Evolutionary conservation across 805 yeast species (phyloP), one percentile per base, ranked within the genome.

Genomic region (Hanseniaspora thailandica): DNA sequence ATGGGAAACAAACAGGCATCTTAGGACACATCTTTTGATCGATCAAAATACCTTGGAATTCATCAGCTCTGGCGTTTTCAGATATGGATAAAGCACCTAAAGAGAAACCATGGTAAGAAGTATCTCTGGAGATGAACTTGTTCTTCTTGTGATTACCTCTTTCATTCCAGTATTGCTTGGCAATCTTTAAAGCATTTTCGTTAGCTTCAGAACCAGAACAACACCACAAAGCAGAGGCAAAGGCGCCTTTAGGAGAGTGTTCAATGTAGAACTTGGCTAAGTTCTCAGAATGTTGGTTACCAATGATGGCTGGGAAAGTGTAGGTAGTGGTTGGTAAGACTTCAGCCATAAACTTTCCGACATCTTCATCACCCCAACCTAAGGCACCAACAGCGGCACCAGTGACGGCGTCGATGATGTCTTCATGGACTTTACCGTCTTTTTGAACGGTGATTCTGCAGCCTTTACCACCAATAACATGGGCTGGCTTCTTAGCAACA

Each of bases 171-270:
- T 74, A 74, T 61, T 74, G 77, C 57, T 68, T 66, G 26, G 77
- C 76, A 55, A 81, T 76, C 64, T 79, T 80, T 61, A 81, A 60
- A 5, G 83, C 82, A 45, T 80, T 81, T 62, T 81, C 86, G 61
- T 78, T 80, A 33, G 83, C 78, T 64, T 80, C 86, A 25, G 84
- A 71, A 19, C 87, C 87, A 8, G 82, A 76, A 57, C 80, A 76
- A 55, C 76, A 72, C 66, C 82, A 70, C 44, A 71, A 57, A 15
- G 72, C 76, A 25, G 73, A 66, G 4, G 64, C 56, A 55, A 71
- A 72, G 10, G 66, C 71, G 39, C 64, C 68, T 35, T 66, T 59
- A 52, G 73, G 73, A 19, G 74, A 68, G 47, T 64, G 62, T 4
- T 67, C 69, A 55, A 71, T 64, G 47, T 69, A 73, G 65, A 67